Percentiles rank a stretch among this genome's conserved stretches.
Evolutionary conservation across 495 filamentous ascomycete species (phyloP).

Genomic region (Lophiotrema nucula): DNA sequence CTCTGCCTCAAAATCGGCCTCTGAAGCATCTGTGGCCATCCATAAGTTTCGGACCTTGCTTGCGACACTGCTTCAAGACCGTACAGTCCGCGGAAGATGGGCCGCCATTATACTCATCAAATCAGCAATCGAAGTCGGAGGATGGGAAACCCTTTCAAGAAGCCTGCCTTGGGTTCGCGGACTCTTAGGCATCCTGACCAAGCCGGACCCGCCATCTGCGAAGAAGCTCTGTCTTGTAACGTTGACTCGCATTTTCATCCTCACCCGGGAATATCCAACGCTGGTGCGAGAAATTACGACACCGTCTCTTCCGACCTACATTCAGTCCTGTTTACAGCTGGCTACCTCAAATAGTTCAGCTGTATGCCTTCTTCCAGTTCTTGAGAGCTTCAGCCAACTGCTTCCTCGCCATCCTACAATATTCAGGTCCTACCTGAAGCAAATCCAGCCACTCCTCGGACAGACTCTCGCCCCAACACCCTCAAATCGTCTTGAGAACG

Average conservation of each 20-base stretch:
- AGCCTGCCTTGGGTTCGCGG: constrained; percentile 70
- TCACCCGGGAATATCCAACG: constrained; percentile 76
- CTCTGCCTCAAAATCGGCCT: constrained; percentile 51
- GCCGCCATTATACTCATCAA: constrained; percentile 75
- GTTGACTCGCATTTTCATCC: constrained; percentile 74
- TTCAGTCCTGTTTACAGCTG: constrained; percentile 68
- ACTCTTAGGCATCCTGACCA: constrained; percentile 65
- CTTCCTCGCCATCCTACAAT: constrained; percentile 75
- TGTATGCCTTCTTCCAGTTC: constrained; percentile 57
- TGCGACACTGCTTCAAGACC: constrained; percentile 70
- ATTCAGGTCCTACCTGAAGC: constrained; percentile 68
- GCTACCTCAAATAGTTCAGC: constrained; percentile 50
- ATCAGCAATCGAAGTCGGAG: constrained; percentile 74
- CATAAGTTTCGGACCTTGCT: constrained; percentile 80
- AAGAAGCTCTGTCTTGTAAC: constrained; percentile 73
- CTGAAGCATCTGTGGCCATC: constrained; percentile 62
- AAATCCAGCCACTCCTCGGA: constrained; percentile 60
- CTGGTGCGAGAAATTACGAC: constrained; percentile 85
- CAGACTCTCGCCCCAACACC: constrained; percentile 58
- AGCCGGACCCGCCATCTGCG: constrained; percentile 68
- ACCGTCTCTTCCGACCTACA: constrained; percentile 71
- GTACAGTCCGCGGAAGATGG: constrained; percentile 69
- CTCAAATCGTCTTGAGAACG: constrained; percentile 22
- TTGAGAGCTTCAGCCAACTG: constrained; percentile 63
- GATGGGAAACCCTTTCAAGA: constrained; percentile 71